A percentile compares a stretch with the other conserved stretches of the same genome.
Conservation (phyloP, 2,329 filamentous ascomycete genomes). For the Aureobasidium sp. region DNA sequence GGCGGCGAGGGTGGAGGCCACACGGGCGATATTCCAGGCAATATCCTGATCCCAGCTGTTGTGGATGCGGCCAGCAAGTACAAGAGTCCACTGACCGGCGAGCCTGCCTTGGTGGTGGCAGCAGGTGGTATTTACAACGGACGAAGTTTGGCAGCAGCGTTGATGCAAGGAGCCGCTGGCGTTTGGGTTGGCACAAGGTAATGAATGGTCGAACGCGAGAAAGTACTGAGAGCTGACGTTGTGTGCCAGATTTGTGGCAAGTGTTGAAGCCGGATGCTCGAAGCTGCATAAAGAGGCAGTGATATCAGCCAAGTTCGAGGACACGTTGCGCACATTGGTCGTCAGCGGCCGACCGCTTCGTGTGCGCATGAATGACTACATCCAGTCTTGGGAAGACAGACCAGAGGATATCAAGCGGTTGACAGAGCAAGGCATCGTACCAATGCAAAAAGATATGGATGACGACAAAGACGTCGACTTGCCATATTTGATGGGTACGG, state of each 20-base stretch:
- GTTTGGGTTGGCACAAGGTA: slow-evolving; percentile 99
- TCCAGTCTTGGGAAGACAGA: slow-evolving; percentile 97
- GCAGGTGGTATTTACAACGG: slow-evolving; percentile 97
- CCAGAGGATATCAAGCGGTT: slow-evolving; percentile 91
- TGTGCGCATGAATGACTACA: slow-evolving; percentile 94
- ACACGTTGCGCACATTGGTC: slow-evolving; percentile 97
- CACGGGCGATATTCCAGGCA: slow-evolving; percentile 90
- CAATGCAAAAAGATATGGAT: slow-evolving; percentile 94
- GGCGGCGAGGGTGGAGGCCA: slow-evolving; percentile 98
- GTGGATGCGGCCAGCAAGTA: slow-evolving; percentile 82
- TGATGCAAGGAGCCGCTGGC: slow-evolving; percentile 92
- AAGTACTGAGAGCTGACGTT: too few relatives aligned
- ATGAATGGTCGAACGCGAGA: too few relatives aligned
- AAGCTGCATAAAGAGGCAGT: slow-evolving; percentile 97
- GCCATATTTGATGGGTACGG: slow-evolving; percentile 97
- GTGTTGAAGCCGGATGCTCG: slow-evolving; percentile 94
- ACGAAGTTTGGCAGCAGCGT: slow-evolving; percentile 85
- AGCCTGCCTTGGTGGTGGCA: slow-evolving; percentile 91
- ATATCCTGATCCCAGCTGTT: slow-evolving; percentile 92
- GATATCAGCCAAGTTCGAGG: slow-evolving; percentile 89
- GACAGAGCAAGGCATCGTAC: slow-evolving; percentile 88
- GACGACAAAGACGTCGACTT: slow-evolving; percentile 93
- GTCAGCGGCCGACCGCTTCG: slow-evolving; percentile 97
- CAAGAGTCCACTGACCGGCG: slow-evolving; percentile 88
- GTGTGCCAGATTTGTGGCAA: slow-evolving; percentile 96